A percentile compares a stretch with the other conserved stretches of the same genome.
Conservation (phyloP, 495 filamentous ascomycete genomes). For the Pseudomonodictys pantanalensis region DNA sequence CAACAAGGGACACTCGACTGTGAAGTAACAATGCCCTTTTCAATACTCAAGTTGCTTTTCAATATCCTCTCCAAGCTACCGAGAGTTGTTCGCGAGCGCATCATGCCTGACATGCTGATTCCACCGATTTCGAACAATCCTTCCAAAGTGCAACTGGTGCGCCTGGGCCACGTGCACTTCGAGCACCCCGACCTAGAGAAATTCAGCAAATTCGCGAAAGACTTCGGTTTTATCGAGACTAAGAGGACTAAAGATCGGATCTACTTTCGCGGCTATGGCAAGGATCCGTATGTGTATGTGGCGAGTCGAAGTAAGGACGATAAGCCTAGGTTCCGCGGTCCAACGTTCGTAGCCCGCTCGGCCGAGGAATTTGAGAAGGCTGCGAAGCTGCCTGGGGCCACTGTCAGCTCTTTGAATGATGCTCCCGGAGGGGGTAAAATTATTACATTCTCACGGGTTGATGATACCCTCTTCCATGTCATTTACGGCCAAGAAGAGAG, state of each 20-base stretch:
- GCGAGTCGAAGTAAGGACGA: constrained; percentile 28
- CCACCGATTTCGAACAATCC: no score
- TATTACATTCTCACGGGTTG: constrained; percentile 55
- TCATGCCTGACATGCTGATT: no score
- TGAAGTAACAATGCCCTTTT: no score
- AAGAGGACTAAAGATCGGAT: constrained; percentile 21
- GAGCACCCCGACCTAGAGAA: neutral
- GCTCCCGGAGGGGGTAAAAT: constrained; percentile 56
- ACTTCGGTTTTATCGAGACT: constrained; percentile 39
- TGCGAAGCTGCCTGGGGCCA: constrained; percentile 1
- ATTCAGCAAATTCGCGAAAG: constrained; percentile 5
- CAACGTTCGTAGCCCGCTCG: constrained; percentile 33
- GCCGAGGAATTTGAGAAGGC: constrained; percentile 31
- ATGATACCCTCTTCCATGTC: constrained; percentile 45
- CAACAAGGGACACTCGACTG: no score
- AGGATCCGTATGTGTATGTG: constrained; percentile 38
- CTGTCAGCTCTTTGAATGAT: constrained; percentile 20
- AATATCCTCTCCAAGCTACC: no score
- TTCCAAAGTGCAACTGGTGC: no score
- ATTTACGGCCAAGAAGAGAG: no score
- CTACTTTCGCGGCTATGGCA: constrained; percentile 38
- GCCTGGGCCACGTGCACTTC: constrained; percentile 1
- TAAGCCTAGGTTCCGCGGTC: constrained; percentile 32
- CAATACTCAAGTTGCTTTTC: no score
- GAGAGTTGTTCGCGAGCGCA: no score